A percentile compares a stretch with the other conserved stretches of the same genome.
phyloP scores from a whole-genome alignment of 2,329 filamentous ascomycete species.

The Sclerotinia sclerotiorum region DNA sequence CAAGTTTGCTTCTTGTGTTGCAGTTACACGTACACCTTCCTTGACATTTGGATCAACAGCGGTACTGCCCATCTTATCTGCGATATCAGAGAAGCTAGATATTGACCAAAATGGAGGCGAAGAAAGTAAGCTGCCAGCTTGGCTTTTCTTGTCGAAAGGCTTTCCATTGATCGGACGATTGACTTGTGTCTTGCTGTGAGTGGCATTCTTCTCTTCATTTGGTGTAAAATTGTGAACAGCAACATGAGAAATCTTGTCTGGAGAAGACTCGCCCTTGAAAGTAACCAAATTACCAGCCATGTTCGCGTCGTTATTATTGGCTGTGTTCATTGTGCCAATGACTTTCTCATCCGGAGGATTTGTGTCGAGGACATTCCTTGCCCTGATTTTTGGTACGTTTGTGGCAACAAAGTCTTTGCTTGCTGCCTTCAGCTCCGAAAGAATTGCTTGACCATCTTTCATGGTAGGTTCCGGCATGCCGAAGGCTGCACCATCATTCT shows the following conservation, averaged over 20 bases:
- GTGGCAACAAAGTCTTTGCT: not conserved
- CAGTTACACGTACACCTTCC: conserved; percentile 29
- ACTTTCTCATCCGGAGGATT: not conserved
- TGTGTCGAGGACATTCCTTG: not conserved
- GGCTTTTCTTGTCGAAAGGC: not conserved
- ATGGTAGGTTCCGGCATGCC: not conserved
- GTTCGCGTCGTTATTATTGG: not conserved
- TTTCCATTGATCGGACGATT: not conserved
- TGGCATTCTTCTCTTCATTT: not conserved
- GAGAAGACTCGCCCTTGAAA: not conserved
- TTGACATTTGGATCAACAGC: conserved; percentile 2
- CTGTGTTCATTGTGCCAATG: not conserved
- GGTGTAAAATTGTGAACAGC: conserved; percentile 9
- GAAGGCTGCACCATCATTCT: not conserved
- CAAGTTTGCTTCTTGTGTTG: conserved; percentile 28
- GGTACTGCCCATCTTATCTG: conserved; percentile 25
- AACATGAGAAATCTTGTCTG: conserved; percentile 1
- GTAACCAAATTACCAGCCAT: not conserved
- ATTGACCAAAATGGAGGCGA: conserved; percentile 19
- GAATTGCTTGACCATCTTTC: not conserved
- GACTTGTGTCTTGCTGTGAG: not conserved
- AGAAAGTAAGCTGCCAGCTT: conserved; percentile 8
- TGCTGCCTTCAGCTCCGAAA: conserved; percentile 2
- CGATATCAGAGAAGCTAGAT: conserved; percentile 22
- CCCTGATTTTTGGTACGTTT: not conserved